phyloP scores from a whole-genome alignment of 805 yeast species.

The Zygoascus flipseniorum region DNA sequence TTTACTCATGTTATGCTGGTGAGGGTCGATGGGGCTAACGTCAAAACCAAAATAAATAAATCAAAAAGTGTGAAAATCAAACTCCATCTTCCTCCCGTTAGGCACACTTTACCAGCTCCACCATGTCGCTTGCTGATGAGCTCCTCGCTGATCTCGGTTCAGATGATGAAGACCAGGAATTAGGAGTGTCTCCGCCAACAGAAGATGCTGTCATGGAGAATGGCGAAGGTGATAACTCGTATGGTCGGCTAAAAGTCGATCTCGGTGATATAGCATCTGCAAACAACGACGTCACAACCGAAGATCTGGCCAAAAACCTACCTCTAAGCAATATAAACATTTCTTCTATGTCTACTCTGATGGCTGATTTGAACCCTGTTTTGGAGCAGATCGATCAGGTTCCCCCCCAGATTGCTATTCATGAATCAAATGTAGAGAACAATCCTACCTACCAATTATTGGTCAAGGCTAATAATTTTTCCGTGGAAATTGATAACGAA shows the following conservation, averaged over 20 bases:
- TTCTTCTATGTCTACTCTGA: slow-evolving; percentile 13
- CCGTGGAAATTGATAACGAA: slow-evolving; percentile 48
- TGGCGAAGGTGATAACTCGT: slow-evolving; percentile 1
- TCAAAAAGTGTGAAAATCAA: background rate
- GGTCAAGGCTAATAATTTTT: slow-evolving; percentile 44
- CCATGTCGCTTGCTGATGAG: slow-evolving; percentile 32
- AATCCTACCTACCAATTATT: slow-evolving; percentile 44
- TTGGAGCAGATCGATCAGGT: slow-evolving; percentile 10
- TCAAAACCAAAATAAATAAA: background rate
- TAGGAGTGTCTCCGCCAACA: background rate
- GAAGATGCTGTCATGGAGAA: slow-evolving; percentile 10
- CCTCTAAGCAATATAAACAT: slow-evolving; percentile 7
- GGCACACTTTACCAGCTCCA: background rate
- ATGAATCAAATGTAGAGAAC: slow-evolving; percentile 20
- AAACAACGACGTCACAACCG: slow-evolving; percentile 12
- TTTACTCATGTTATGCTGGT: background rate
- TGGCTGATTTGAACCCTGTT: slow-evolving; percentile 16
- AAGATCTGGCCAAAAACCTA: slow-evolving; percentile 10
- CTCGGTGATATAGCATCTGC: slow-evolving; percentile 1
- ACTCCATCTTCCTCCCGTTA: background rate
- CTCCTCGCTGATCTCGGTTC: slow-evolving; percentile 32
- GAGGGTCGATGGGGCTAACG: background rate
- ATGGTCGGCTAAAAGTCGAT: background rate
- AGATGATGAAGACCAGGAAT: slow-evolving; percentile 16
- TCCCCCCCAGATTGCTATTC: background rate